Percentiles rank a stretch among this genome's conserved stretches.
Conservation (phyloP, 2,329 filamentous ascomycete species). For the Aureobasidium sp. region DNA sequence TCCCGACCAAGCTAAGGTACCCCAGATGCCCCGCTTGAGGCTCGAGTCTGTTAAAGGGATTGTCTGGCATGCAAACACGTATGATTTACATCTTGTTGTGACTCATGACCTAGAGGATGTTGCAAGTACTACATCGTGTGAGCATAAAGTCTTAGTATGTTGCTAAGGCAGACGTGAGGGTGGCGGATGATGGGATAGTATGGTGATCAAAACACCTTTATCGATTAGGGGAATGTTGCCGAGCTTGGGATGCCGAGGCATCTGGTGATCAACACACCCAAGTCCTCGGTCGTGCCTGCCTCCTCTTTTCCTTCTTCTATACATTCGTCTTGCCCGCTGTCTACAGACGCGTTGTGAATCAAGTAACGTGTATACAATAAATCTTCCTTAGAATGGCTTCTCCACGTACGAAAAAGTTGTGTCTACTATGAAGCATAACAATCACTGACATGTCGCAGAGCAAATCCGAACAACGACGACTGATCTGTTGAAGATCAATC, state of each 20-base stretch:
- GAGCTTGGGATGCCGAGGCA: slow-evolving; percentile 6
- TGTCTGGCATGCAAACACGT: neutral
- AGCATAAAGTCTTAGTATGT: no score
- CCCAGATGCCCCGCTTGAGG: neutral
- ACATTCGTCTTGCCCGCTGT: neutral
- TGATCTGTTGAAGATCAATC: slow-evolving; percentile 96
- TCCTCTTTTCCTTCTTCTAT: neutral
- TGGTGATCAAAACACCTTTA: neutral
- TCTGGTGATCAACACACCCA: slow-evolving; percentile 12
- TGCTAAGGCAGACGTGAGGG: no score
- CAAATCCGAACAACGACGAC: slow-evolving; percentile 86
- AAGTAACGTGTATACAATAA: neutral
- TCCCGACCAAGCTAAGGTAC: no score
- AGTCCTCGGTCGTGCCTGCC: slow-evolving; percentile 6
- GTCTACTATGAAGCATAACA: slow-evolving; percentile 20
- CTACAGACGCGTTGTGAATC: slow-evolving; percentile 14
- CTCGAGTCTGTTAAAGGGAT: no score
- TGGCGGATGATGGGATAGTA: no score
- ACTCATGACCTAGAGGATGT: no score
- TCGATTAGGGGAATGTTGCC: neutral
- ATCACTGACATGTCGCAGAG: slow-evolving; percentile 49
- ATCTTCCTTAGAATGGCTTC: slow-evolving; percentile 55
- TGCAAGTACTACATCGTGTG: no score
- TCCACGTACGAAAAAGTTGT: slow-evolving; percentile 65
- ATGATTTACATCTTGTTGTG: no score